phyloP scores from a whole-genome alignment of 352 stramenopile species.

The Phytophthora podocarpi region DNA sequence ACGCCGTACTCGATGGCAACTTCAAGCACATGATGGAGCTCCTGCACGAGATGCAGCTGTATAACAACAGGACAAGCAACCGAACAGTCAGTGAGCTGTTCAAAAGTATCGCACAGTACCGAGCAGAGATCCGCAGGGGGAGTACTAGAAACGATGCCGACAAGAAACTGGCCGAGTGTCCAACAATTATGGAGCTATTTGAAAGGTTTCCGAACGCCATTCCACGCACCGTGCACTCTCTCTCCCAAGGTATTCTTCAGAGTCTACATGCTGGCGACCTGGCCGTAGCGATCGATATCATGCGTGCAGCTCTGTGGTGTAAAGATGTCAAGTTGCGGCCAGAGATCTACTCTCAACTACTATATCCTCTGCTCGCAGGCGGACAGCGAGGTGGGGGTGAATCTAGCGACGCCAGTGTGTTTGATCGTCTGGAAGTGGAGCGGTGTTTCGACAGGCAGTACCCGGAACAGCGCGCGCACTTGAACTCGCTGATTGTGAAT shows the following conservation, averaged over 20 bases:
- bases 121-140: constrained; percentile 16
- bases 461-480: constrained; percentile 31
- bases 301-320: constrained; percentile 48
- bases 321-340: constrained; percentile 49
- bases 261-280: constrained; percentile 58
- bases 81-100: constrained; percentile 53
- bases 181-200: constrained; percentile 62
- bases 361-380: constrained; percentile 63
- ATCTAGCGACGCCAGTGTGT: constrained; percentile 40
- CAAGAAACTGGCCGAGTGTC: constrained; percentile 44
- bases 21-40: constrained; percentile 80
- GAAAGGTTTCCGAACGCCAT: constrained; percentile 63
- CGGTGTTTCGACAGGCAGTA: constrained; percentile 65
- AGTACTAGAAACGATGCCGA: constrained; percentile 14
- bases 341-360: constrained; percentile 68
- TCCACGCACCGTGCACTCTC: constrained; percentile 51
- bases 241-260: constrained; percentile 53
- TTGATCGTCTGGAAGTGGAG: constrained; percentile 59
- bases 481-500: constrained; percentile 72
- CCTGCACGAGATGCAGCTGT: constrained; percentile 76
- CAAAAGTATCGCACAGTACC: constrained; percentile 59
- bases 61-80: constrained; percentile 57
- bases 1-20: constrained; percentile 70
- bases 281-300: constrained; percentile 44
- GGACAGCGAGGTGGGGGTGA: constrained; percentile 29